Base-by-base conservation (phyloP, 306 rosid genomes). In the Sphenostylis stenocarpa region DNA sequence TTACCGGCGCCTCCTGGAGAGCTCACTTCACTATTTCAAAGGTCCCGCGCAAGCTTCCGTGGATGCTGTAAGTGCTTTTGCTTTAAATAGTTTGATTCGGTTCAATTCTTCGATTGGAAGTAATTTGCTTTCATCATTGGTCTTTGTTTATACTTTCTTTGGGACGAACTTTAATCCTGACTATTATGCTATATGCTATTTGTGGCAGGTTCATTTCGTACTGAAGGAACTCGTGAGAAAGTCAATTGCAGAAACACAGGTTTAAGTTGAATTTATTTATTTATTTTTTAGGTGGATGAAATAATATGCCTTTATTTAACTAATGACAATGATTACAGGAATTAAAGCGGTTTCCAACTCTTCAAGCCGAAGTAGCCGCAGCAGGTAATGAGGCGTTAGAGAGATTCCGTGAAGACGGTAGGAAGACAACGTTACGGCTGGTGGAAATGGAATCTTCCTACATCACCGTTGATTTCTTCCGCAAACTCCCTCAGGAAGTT, bases 11-110 rank as follows among this genome's bases (percentile, higher is more conserved):
- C 91, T 95, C 70, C 88, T 95, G 41, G 98, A 95, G 58, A 89
- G 96, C 39, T 70, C 99, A 44, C 88, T 95, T 13, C 85, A 80
- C 66, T 95, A 88, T 84, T 95, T 95, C 78, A 91, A 89, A 77
- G 99, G 97, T 64, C 99, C 99, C 0, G 93, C 99, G 4, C 97
- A 95, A 87, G 97, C 97, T 75, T 92, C 99, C 36, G 99, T 95
- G 19, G 99, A 92, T 82, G 97, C 99, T 73, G 99, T 95, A 84
- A 83, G 92, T 77, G 52, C 63, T 75, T 82, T 19, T 45, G 75
- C 67, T 68, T 62, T 77, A 29, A 39, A 21, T 41, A 33, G 56
- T 67, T 69, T 43, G 51, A 43, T 53, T 12, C 23, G 29, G 60
- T 77, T 77, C 65, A 33, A 47, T 29, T 62, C 19, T 23, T 66